Percentiles rank a stretch among this genome's conserved stretches.
Evolutionary conservation across 306 rosid species (phyloP).

Genomic region (Nissolia schottii): DNA sequence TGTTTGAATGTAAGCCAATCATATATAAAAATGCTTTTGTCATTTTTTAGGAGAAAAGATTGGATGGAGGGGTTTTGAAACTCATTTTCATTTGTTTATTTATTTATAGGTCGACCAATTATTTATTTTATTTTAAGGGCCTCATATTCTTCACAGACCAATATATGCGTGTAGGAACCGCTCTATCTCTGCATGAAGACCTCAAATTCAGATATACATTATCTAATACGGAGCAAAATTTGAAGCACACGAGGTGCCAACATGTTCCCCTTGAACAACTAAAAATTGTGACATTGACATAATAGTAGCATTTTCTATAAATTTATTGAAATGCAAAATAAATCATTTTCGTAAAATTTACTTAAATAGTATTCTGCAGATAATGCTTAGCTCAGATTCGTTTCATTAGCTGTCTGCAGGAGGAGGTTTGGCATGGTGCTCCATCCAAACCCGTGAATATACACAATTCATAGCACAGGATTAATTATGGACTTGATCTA

Average conservation of each 20-base stretch:
- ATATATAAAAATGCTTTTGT: not conserved
- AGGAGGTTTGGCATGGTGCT: too few relatives aligned
- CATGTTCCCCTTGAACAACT: not conserved
- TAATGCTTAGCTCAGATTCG: too few relatives aligned
- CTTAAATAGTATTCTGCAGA: too few relatives aligned
- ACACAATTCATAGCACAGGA: too few relatives aligned
- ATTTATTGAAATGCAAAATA: not conserved
- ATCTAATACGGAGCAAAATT: not conserved
- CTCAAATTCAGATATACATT: not conserved
- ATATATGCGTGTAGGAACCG: not conserved
- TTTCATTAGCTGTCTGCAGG: too few relatives aligned
- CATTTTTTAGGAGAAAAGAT: not conserved
- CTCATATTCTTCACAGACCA: not conserved
- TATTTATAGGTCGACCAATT: not conserved
- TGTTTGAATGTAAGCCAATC: too few relatives aligned
- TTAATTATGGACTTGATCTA: too few relatives aligned
- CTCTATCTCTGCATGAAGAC: not conserved
- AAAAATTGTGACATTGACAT: not conserved
- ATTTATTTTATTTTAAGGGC: not conserved
- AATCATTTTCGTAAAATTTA: not conserved
- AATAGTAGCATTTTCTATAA: not conserved
- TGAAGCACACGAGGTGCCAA: not conserved
- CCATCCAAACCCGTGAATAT: too few relatives aligned
- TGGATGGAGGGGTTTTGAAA: not conserved
- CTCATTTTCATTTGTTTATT: not conserved